Evolutionary conservation across 305 asterid genomes (phyloP).

Genomic region (Plantago rigida): DNA sequence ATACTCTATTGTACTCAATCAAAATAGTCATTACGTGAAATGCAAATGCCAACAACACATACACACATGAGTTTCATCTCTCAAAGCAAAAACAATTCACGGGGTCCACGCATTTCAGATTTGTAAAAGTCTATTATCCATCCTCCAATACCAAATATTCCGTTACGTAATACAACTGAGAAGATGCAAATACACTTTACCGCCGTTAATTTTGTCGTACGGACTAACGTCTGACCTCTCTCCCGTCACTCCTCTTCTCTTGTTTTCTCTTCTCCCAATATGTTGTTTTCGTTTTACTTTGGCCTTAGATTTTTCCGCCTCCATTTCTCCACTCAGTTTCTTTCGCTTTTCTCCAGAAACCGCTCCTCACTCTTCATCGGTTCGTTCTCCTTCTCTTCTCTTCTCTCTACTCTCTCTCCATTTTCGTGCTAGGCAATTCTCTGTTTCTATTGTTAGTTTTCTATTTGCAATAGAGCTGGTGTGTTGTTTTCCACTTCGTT

Average conservation of each 20-base stretch:
- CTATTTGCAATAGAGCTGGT: background rate
- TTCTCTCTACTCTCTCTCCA: background rate
- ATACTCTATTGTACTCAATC: no score
- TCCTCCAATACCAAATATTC: constrained; percentile 23
- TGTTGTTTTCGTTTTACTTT: background rate
- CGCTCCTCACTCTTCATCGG: constrained; percentile 7
- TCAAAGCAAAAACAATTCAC: constrained; percentile 18
- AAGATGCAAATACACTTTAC: background rate
- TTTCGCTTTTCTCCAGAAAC: constrained; percentile 8
- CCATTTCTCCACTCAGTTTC: constrained; percentile 25
- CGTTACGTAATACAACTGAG: background rate
- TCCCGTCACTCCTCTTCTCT: constrained; percentile 32
- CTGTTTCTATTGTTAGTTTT: no score
- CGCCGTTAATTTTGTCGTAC: constrained; percentile 18
- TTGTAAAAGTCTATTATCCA: constrained; percentile 10
- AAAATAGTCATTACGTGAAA: constrained; percentile 27
- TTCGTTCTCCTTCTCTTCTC: constrained; percentile 5
- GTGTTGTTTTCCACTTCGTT: background rate
- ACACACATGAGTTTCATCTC: background rate
- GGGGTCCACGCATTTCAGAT: constrained; percentile 31
- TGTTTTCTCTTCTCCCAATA: constrained; percentile 24
- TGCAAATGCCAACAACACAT: constrained; percentile 26
- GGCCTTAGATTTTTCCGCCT: constrained; percentile 31
- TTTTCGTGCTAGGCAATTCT: no score
- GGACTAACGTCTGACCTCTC: constrained; percentile 30